Conservation (phyloP, 164 flowering plant genomes). For the Nymphaea thermarum region DNA sequence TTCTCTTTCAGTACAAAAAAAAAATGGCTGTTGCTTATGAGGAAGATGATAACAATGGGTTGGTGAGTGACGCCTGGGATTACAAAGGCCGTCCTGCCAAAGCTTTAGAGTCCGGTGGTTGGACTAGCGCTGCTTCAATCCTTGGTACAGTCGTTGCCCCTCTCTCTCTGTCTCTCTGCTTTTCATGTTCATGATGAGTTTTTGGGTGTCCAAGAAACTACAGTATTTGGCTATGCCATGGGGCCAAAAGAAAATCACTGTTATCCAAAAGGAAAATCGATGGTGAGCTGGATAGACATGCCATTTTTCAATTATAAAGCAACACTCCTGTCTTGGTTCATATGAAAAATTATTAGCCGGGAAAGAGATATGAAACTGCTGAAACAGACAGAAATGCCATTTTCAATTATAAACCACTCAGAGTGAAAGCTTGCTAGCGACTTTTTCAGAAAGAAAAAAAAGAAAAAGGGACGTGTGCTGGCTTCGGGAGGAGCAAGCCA, state of each 20-base stretch:
- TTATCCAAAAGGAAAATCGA: background rate
- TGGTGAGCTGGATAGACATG: background rate
- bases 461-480: too few species aligned
- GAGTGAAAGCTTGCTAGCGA: too few species aligned
- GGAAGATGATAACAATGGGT: background rate
- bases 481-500: too few species aligned
- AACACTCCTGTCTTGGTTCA: too few species aligned
- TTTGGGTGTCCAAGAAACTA: background rate
- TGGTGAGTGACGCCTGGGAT: constrained; percentile 65
- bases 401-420: too few species aligned
- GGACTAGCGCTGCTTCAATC: constrained; percentile 86
- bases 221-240: background rate
- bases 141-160: constrained; percentile 31
- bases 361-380: too few species aligned
- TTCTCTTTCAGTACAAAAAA: background rate
- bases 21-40: background rate
- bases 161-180: background rate
- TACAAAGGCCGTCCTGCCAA: constrained; percentile 64
- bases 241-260: background rate
- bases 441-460: too few species aligned
- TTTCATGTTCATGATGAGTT: background rate
- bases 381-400: too few species aligned
- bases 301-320: too few species aligned
- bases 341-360: too few species aligned
- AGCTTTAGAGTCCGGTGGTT: constrained; percentile 63